Evolutionary conservation across 148 eudicot genomes (phyloP), one percentile per base, ranked within the genome.

Genomic region (Camellia sinensis): DNA sequence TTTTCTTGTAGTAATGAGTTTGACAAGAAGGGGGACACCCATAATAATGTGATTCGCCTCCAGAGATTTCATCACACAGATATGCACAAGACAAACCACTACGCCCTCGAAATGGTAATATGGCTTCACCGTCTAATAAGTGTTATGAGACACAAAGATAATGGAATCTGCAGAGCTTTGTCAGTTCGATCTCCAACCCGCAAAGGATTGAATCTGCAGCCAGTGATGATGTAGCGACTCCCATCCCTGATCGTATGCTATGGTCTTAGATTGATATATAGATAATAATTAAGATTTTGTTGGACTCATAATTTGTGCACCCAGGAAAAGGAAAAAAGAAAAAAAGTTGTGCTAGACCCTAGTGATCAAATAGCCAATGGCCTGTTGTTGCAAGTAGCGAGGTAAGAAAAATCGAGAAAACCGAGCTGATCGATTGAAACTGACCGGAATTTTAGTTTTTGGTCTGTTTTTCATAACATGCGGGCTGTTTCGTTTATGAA

Each of bases 21-120:
- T 79, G 87, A 87, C 77, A 91, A 89, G 85, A 92, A 93, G 85
- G 82, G 85, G 7, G 73, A 82, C 17, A 76, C 81, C 52, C 81
- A 80, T 44, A 84, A 69, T 37, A 88, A 71, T 79, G 66, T 85
- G 21, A 86, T 87, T 41, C 97, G 92, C 59, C 89, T 93, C 73
- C 99, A 95, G 77, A 95, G 97, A 3, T 93, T 95, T 46, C 90
- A 95, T 80, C 97, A 95, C 74, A 97, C 92, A 11, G 89, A 91
- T 69, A 93, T 88, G 86, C 85, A 82, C 40, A 91, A 87, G 71
- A 87, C 88, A 52, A 97, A 95, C 22, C 78, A 72, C 6, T 85
- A 78, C 90, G 89, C 92, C 77, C 97, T 95, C 65, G 89, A 85
- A 59, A 86, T 95, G 7, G 86, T 90, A 48, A 87, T 88, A 4